These are phyloP conservation scores for Plasmopara viticola DNA, from an alignment of 352 stramenopile genomes.

Conservation along the genomic window DNA sequence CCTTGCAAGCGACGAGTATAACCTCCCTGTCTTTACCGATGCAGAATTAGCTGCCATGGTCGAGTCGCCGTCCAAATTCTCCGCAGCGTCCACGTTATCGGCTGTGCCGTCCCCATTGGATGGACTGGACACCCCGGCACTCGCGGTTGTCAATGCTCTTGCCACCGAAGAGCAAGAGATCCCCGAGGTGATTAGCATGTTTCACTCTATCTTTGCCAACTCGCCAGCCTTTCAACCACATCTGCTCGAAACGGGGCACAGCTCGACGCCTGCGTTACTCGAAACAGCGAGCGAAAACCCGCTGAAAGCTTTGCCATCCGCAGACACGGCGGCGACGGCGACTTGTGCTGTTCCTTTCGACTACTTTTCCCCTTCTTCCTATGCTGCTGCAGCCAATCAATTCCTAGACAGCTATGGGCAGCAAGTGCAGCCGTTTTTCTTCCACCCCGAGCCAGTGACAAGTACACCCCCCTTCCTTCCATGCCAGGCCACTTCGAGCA, in stretches of 20 bases:
- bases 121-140: conserved; percentile 11
- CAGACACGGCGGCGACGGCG: neutral
- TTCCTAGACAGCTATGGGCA: conserved; percentile 30
- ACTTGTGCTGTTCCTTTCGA: conserved; percentile 22
- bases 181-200: conserved; percentile 57
- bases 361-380: conserved; percentile 59
- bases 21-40: conserved; percentile 36
- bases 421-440: conserved; percentile 37
- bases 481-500: conserved; percentile 19
- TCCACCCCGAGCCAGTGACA: conserved; percentile 32
- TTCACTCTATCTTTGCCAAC: conserved; percentile 55
- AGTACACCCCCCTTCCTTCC: conserved; percentile 26
- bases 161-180: conserved; percentile 36
- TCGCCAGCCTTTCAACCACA: conserved; percentile 13
- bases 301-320: conserved; percentile 17
- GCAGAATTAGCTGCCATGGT: conserved; percentile 34
- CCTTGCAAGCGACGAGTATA: conserved; percentile 28
- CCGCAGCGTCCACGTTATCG: conserved; percentile 25
- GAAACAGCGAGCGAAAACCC: conserved; percentile 20
- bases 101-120: conserved; percentile 7
- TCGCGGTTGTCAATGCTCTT: neutral
- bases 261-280: neutral
- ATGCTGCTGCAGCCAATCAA: conserved; percentile 26
- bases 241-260: neutral
- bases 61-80: conserved; percentile 24